phyloP scores from a whole-genome alignment of 2,329 filamentous ascomycete species.

The Blumeria hordei region DNA sequence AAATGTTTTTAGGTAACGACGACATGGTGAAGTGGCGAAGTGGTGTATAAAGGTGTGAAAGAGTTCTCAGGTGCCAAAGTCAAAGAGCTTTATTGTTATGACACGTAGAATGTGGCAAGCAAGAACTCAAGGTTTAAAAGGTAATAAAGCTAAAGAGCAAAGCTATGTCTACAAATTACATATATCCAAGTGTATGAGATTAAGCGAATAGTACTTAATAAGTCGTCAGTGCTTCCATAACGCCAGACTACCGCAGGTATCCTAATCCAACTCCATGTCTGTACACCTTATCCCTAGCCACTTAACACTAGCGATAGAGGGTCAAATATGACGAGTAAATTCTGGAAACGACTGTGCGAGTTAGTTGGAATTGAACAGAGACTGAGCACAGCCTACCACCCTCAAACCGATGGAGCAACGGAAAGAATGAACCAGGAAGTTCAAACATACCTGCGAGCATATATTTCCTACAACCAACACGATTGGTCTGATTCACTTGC shows the following conservation, averaged over 20 bases:
- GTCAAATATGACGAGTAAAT: not conserved
- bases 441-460: not conserved
- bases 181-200: too few relatives aligned
- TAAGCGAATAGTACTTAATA: too few relatives aligned
- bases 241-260: too few relatives aligned
- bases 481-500: not conserved
- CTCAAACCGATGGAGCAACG: not conserved
- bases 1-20: not conserved
- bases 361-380: not conserved
- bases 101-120: not conserved
- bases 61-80: not conserved
- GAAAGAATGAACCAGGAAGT: slow-evolving; percentile 1
- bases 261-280: too few relatives aligned
- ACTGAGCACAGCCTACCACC: slow-evolving; percentile 1
- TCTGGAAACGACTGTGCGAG: not conserved
- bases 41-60: not conserved
- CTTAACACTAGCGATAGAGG: not conserved
- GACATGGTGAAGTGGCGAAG: not conserved
- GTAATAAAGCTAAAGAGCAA: too few relatives aligned
- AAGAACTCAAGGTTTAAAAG: too few relatives aligned
- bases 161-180: too few relatives aligned
- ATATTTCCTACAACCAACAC: not conserved
- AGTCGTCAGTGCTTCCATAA: too few relatives aligned
- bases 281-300: too few relatives aligned
- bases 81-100: not conserved